A percentile compares a stretch with the other conserved stretches of the same genome.
These are phyloP conservation scores for Aquilaria agallochum DNA, from an alignment of 441 rosid genomes.

Conservation along the genomic window DNA sequence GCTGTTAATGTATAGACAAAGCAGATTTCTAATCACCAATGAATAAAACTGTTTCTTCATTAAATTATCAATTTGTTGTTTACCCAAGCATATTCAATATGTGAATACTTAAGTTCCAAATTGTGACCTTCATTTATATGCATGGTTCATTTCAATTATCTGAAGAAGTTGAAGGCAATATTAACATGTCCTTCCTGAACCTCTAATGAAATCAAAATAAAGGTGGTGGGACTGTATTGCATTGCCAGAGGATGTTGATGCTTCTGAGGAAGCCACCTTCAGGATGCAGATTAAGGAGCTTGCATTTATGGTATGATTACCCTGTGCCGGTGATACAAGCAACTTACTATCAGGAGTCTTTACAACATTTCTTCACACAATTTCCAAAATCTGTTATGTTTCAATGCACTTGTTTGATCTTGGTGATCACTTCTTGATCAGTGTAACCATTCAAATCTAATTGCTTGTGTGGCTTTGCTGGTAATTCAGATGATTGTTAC, in stretches of 20 bases:
- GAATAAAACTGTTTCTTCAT: background rate
- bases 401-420: too few species aligned
- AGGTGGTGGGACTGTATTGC: slow-evolving; percentile 97
- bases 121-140: background rate
- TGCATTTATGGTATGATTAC: slow-evolving; percentile 49
- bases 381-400: too few species aligned
- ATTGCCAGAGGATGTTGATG: slow-evolving; percentile 80
- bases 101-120: background rate
- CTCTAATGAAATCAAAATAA: too few species aligned
- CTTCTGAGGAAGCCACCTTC: slow-evolving; percentile 61
- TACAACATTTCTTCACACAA: background rate
- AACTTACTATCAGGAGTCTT: slow-evolving; percentile 6
- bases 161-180: slow-evolving; percentile 7
- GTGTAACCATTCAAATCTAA: too few species aligned
- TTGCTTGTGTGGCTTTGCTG: too few species aligned
- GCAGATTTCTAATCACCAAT: background rate
- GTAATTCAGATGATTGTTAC: too few species aligned
- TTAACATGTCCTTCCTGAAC: slow-evolving; percentile 15
- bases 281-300: slow-evolving; percentile 79
- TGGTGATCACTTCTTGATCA: too few species aligned
- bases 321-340: slow-evolving; percentile 1
- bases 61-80: background rate
- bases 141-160: slow-evolving; percentile 6
- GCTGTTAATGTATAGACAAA: slow-evolving; percentile 1
- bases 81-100: background rate